These are phyloP conservation scores for Penicillium goetzii DNA, from an alignment of 495 filamentous ascomycete genomes.

Conservation along the genomic window DNA sequence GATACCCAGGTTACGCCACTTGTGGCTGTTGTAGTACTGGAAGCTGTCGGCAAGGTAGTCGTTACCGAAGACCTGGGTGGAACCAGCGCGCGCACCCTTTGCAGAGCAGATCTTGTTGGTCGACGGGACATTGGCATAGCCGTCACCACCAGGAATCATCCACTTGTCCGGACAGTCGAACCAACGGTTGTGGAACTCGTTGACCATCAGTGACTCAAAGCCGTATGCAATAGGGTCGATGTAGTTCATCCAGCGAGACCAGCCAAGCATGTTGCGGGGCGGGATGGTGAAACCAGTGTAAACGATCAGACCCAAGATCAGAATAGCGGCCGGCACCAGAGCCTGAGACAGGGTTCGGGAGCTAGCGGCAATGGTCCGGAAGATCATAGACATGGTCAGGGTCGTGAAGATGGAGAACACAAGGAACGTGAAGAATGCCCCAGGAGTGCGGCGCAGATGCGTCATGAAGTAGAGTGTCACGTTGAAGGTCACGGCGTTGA, in stretches of 20 bases:
- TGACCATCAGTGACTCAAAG: constrained; percentile 55
- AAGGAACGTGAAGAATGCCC: constrained; percentile 65
- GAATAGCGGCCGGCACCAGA: constrained; percentile 54
- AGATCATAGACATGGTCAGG: constrained; percentile 64
- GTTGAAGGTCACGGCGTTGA: constrained; percentile 57
- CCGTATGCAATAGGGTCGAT: constrained; percentile 55
- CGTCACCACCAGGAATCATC: constrained; percentile 48
- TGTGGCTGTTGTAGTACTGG: constrained; percentile 58
- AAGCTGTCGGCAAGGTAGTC: constrained; percentile 59
- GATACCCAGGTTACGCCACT: constrained; percentile 75
- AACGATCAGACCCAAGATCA: constrained; percentile 56
- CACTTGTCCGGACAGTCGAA: constrained; percentile 54
- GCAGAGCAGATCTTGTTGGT: constrained; percentile 52
- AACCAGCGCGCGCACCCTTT: constrained; percentile 58
- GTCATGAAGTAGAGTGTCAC: constrained; percentile 66
- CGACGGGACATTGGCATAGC: constrained; percentile 23
- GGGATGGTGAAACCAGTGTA: constrained; percentile 60
- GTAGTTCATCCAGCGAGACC: constrained; percentile 60
- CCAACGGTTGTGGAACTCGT: constrained; percentile 62
- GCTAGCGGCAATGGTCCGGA: constrained; percentile 54
- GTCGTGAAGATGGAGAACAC: constrained; percentile 59
- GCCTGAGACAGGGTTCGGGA: constrained; percentile 58
- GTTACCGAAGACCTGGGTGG: constrained; percentile 48
- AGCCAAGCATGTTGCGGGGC: constrained; percentile 54
- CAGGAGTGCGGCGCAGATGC: constrained; percentile 50